Percentiles rank a stretch among this genome's conserved stretches.
Conservation (phyloP, 2,329 filamentous ascomycete genomes). For the Dactylellina sp. region DNA sequence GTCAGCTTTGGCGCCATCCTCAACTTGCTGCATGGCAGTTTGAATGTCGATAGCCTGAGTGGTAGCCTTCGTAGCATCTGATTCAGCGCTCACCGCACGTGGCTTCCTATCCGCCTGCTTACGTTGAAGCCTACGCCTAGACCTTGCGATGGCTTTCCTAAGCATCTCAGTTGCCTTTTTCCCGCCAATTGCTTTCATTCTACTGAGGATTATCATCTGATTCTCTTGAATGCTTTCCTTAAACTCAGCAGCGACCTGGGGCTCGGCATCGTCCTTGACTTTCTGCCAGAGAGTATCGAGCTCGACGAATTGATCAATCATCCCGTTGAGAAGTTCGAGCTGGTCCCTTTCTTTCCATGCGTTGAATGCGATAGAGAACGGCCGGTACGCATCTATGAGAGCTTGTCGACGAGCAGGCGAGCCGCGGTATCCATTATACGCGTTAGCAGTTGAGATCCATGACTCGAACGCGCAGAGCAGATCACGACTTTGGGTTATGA, state of each 20-base stretch:
- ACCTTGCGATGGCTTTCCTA: slow-evolving; percentile 78
- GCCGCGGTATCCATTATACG: slow-evolving; percentile 62
- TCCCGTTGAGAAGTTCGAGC: slow-evolving; percentile 80
- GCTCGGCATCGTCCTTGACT: slow-evolving; percentile 80
- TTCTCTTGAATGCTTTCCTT: slow-evolving; percentile 83
- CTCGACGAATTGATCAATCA: slow-evolving; percentile 87
- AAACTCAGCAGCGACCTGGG: slow-evolving; percentile 80
- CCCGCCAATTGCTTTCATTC: slow-evolving; percentile 82
- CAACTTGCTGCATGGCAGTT: slow-evolving; percentile 64
- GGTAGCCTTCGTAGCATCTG: slow-evolving; percentile 63
- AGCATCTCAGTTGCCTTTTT: slow-evolving; percentile 79
- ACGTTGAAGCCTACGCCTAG: slow-evolving; percentile 69
- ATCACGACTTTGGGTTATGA: slow-evolving; percentile 82
- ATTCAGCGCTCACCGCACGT: slow-evolving; percentile 70
- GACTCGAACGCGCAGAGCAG: slow-evolving; percentile 82
- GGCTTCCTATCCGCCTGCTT: slow-evolving; percentile 77
- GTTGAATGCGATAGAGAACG: slow-evolving; percentile 82
- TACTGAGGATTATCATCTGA: slow-evolving; percentile 80
- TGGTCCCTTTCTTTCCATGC: slow-evolving; percentile 86
- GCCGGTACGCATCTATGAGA: slow-evolving; percentile 76
- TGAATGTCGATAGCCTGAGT: slow-evolving; percentile 65
- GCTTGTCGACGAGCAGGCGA: slow-evolving; percentile 71
- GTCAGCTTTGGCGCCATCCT: slow-evolving; percentile 59
- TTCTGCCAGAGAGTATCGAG: slow-evolving; percentile 85
- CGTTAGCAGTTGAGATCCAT: slow-evolving; percentile 74